Conservation (phyloP, 78 protist genomes). For the Emiliania huxleyi region DNA sequence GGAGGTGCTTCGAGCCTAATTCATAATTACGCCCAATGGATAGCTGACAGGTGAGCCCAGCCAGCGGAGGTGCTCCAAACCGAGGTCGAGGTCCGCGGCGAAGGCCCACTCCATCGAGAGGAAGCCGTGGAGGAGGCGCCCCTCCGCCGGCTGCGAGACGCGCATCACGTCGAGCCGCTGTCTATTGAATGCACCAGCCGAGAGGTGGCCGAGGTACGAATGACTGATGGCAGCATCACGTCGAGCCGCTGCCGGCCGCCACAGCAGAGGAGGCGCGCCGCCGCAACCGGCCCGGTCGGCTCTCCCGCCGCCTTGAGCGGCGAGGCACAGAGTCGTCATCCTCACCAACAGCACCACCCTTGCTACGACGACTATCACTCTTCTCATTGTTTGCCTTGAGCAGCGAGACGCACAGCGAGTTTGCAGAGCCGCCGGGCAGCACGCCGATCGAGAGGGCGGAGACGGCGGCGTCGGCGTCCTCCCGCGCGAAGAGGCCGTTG, state of each 20-base stretch:
- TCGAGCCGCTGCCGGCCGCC: not conserved
- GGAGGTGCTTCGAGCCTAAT: too few relatives aligned
- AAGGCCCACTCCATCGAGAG: not conserved
- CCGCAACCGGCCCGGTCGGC: not conserved
- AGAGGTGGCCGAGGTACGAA: too few relatives aligned
- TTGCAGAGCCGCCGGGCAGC: not conserved
- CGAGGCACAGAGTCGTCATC: too few relatives aligned
- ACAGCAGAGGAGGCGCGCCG: not conserved
- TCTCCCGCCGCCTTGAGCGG: too few relatives aligned
- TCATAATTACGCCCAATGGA: too few relatives aligned
- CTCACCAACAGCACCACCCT: too few relatives aligned
- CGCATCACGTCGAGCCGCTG: not conserved
- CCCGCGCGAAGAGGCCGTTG: not conserved
- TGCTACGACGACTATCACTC: too few relatives aligned
- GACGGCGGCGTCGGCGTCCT: not conserved
- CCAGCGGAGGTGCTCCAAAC: not conserved
- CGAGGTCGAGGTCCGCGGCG: not conserved
- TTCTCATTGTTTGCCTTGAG: too few relatives aligned
- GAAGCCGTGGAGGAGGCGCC: not conserved
- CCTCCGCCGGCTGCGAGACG: not conserved
- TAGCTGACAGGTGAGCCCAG: too few relatives aligned
- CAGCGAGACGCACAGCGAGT: not conserved
- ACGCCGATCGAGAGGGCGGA: not conserved
- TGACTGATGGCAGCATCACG: too few relatives aligned
- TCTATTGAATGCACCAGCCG: too few relatives aligned